phyloP scores from a whole-genome alignment of 305 asterid genomes.

The Solanum aculeatissimum region DNA sequence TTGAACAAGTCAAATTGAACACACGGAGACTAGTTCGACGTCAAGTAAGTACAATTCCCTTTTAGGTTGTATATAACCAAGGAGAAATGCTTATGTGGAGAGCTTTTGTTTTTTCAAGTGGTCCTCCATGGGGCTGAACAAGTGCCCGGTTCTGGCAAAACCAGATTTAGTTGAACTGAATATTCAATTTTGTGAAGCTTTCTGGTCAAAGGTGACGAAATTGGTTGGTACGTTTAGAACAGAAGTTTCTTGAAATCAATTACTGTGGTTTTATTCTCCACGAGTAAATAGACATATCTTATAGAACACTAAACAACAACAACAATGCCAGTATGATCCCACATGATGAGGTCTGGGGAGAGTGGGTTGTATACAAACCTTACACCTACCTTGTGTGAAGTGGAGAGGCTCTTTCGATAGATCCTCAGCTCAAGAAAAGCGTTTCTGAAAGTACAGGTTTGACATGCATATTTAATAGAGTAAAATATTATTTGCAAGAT shows the following conservation, averaged over 20 bases:
- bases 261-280: background rate
- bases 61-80: background rate
- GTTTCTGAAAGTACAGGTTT: no score
- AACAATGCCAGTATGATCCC: no score
- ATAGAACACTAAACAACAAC: background rate
- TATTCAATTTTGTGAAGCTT: background rate
- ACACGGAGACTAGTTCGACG: slow-evolving; percentile 88
- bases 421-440: no score
- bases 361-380: no score
- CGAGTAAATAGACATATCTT: background rate
- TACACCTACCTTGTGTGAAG: no score
- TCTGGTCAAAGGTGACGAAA: background rate
- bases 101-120: background rate
- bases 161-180: background rate
- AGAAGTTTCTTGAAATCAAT: background rate
- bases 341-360: no score
- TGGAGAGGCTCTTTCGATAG: no score
- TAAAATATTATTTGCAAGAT: background rate
- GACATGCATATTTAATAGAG: background rate
- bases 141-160: background rate
- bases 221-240: background rate
- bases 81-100: background rate
- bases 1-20: slow-evolving; percentile 59
- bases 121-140: background rate
- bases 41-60: slow-evolving; percentile 47